Conservation (phyloP, 768 basidiomycete genomes). For the Rhizopogon rudus region DNA sequence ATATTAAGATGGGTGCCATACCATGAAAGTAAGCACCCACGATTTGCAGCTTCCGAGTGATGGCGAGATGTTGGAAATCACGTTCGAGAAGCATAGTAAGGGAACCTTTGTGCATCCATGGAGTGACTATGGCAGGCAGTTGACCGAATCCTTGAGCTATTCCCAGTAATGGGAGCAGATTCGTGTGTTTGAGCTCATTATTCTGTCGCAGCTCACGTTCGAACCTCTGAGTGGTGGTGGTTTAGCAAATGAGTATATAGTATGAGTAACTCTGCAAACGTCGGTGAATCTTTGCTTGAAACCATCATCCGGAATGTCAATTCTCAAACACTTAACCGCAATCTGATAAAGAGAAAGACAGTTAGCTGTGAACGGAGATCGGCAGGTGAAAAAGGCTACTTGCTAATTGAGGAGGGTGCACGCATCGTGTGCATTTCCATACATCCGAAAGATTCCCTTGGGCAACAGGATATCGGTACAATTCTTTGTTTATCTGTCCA, state of each 20-base stretch:
- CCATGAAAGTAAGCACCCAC: slow-evolving; percentile 3
- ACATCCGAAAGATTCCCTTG: slow-evolving; percentile 8
- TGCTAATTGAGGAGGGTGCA: neutral
- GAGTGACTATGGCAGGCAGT: slow-evolving; percentile 15
- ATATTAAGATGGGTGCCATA: too few relatives aligned
- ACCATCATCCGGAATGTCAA: neutral
- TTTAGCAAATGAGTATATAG: neutral
- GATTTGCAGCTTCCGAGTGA: slow-evolving; percentile 8
- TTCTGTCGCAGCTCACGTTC: slow-evolving; percentile 16
- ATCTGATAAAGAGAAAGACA: slow-evolving; percentile 2
- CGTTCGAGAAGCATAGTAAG: slow-evolving; percentile 9
- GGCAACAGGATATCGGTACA: slow-evolving; percentile 13
- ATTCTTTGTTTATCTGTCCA: slow-evolving; percentile 6
- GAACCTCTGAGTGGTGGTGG: slow-evolving; percentile 7
- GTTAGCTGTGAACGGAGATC: too few relatives aligned
- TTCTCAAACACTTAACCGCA: slow-evolving; percentile 1
- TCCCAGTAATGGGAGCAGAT: slow-evolving; percentile 16
- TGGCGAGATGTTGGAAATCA: neutral
- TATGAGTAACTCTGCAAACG: neutral
- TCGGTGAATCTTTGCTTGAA: neutral
- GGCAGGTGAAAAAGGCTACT: neutral
- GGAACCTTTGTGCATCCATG: slow-evolving; percentile 13
- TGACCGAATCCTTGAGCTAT: slow-evolving; percentile 14
- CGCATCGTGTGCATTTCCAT: neutral
- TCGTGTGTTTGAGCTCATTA: slow-evolving; percentile 14